A percentile compares a stretch with the other conserved stretches of the same genome.
Conservation (phyloP, 768 basidiomycete species). For the Mycena alexandri region DNA sequence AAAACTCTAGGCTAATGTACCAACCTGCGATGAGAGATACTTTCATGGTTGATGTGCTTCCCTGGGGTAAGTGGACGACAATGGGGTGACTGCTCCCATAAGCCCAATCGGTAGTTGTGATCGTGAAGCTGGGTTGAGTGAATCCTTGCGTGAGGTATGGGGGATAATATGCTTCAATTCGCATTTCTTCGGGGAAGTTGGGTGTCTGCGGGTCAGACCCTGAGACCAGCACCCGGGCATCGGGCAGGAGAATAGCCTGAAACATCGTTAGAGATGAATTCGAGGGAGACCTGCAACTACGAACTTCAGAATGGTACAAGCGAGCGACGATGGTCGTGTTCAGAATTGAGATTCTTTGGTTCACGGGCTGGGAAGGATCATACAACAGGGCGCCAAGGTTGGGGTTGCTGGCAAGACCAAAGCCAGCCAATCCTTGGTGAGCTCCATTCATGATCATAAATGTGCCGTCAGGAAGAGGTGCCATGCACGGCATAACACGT, state of each 20-base stretch:
- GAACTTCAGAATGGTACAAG: conserved; percentile 76
- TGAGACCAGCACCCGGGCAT: conserved; percentile 80
- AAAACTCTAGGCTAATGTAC: conserved; percentile 36
- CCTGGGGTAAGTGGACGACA: conserved; percentile 59
- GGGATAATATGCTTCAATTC: conserved; percentile 85
- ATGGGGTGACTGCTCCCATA: conserved; percentile 70
- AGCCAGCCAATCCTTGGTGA: conserved; percentile 76
- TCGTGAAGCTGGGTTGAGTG: conserved; percentile 71
- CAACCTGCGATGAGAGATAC: conserved; percentile 76
- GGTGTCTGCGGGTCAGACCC: conserved; percentile 80
- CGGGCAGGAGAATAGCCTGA: conserved; percentile 79
- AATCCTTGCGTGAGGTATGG: conserved; percentile 81
- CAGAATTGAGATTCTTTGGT: conserved; percentile 75
- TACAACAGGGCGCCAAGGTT: conserved; percentile 77
- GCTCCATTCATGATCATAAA: conserved; percentile 84
- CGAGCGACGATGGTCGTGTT: conserved; percentile 78
- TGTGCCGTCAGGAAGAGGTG: conserved; percentile 79
- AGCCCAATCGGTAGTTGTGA: conserved; percentile 72
- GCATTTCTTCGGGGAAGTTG: conserved; percentile 81
- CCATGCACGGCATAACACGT: conserved; percentile 56
- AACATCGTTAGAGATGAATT: conserved; percentile 40
- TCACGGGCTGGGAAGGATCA: conserved; percentile 70
- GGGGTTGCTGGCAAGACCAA: conserved; percentile 75
- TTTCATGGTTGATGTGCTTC: conserved; percentile 58
- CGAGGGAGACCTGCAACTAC: neutral